Evolutionary conservation across 192 early-diverging fungal genomes (phyloP), one percentile per base, ranked within the genome.

Genomic region (Lobosporangium transversale): DNA sequence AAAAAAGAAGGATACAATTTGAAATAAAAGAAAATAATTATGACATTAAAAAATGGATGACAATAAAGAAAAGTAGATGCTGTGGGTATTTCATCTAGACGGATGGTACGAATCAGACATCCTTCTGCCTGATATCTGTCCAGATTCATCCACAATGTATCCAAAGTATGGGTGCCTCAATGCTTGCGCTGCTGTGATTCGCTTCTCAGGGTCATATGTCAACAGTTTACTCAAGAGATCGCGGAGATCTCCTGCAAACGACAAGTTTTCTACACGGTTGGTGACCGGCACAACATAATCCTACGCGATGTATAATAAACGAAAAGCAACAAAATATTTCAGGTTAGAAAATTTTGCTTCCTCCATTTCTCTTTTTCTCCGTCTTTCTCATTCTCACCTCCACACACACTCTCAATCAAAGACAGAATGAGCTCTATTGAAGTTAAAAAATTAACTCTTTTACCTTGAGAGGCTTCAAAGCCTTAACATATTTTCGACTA

Each of bases 101-200:
- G 51, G 51, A 31, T 53, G 51, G 31, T 53, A 53, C 6, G 30
- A 53, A 12, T 53, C 51, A 4, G 51, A 26, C 27, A 47, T 12
- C 26, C 42, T 60, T 26, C 43, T 55, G 51, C 62, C 71, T 21
- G 44, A 11, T 35, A 75, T 55, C 49, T 66, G 56, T 24, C 83
- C 83, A 36, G 59, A 49, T 14, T 83, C 81, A 47, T 84, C 79
- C 6, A 88, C 79, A 21, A 81, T 79, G 31, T 85, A 80, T 47
- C 81, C 81, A 75, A 98, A 93, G 71, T 98, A 98, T 36, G 90
- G 92, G 64, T 97, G 95, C 24, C 87, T 78, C 63, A 95, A 83
- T 4, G 97, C 97, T 54, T 94, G 86, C 14, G 87, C 86, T 8
- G 97, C 95, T 7, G 93, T 88, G 37, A 97, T 91, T 36, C 96